These are phyloP conservation scores for Colletotrichum tofieldiae DNA, from an alignment of 2,329 filamentous ascomycete genomes.

Conservation along the genomic window DNA sequence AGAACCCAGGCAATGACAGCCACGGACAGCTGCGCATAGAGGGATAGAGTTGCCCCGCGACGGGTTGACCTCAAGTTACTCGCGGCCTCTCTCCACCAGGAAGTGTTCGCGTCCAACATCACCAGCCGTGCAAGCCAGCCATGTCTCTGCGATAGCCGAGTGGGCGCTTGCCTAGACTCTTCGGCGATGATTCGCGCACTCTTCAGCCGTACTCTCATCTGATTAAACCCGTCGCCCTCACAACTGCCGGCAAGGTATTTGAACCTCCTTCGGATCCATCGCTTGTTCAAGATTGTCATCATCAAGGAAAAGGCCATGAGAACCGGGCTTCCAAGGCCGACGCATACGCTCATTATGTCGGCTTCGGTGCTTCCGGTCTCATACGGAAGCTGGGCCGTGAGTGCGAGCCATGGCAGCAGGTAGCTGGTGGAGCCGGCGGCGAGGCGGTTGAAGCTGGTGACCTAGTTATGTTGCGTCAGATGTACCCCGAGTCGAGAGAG, in stretches of 20 bases:
- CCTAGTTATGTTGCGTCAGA: neutral
- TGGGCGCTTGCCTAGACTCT: constrained; percentile 42
- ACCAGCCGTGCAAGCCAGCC: constrained; percentile 43
- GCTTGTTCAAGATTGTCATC: constrained; percentile 45
- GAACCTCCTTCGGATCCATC: constrained; percentile 42
- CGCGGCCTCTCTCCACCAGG: constrained; percentile 43
- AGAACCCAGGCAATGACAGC: constrained; percentile 43
- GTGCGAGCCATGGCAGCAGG: constrained; percentile 45
- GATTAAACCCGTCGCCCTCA: constrained; percentile 10
- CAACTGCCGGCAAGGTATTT: constrained; percentile 14
- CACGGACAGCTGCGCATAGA: constrained; percentile 43
- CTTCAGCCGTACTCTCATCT: neutral
- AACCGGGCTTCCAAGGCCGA: constrained; percentile 45
- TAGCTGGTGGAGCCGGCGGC: constrained; percentile 43
- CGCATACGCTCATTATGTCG: constrained; percentile 44
- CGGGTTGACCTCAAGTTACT: constrained; percentile 37
- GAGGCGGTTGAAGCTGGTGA: constrained; percentile 41
- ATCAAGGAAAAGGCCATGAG: constrained; percentile 45
- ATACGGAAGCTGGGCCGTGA: constrained; percentile 45
- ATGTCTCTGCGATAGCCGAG: constrained; percentile 39
- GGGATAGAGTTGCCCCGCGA: constrained; percentile 41
- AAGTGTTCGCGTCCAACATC: constrained; percentile 38
- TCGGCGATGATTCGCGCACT: constrained; percentile 43
- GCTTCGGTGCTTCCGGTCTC: constrained; percentile 42
- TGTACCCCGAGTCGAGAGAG: too few relatives aligned